A percentile compares a stretch with the other conserved stretches of the same genome.
These are phyloP conservation scores for Wallacemonas sp. DNA, from an alignment of 208 protist species.

Conservation along the genomic window DNA sequence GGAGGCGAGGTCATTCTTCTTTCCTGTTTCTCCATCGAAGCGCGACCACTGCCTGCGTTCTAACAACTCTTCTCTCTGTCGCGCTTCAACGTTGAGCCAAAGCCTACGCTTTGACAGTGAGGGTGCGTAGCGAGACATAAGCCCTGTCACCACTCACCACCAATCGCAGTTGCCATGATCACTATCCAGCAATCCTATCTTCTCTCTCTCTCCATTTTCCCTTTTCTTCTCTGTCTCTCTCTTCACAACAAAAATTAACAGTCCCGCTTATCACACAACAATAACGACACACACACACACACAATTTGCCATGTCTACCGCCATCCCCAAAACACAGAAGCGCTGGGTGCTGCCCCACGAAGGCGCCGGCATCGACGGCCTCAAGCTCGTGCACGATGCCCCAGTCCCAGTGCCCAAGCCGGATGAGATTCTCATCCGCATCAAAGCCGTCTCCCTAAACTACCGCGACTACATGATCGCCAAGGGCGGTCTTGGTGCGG, in stretches of 20 bases:
- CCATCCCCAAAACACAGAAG: constrained; percentile 7
- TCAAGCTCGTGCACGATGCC: constrained; percentile 15
- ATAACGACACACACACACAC: background rate
- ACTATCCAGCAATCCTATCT: background rate
- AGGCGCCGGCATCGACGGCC: constrained; percentile 22
- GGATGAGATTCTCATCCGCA: constrained; percentile 21
- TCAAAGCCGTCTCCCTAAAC: constrained; percentile 31
- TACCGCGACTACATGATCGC: constrained; percentile 29
- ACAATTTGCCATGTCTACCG: background rate
- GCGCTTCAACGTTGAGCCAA: too few relatives aligned
- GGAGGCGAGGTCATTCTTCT: too few relatives aligned
- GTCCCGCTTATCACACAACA: background rate
- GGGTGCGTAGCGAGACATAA: too few relatives aligned
- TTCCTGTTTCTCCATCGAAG: too few relatives aligned
- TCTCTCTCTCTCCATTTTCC: background rate
- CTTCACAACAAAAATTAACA: background rate
- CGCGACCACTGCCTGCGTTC: too few relatives aligned
- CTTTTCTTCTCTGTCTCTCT: background rate
- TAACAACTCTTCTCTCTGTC: too few relatives aligned
- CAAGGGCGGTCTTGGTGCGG: constrained; percentile 12
- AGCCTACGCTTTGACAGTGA: too few relatives aligned
- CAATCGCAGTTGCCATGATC: too few relatives aligned
- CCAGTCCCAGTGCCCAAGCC: constrained; percentile 20
- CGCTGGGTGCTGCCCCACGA: constrained; percentile 35
- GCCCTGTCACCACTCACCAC: too few relatives aligned